Percentiles rank a stretch among this genome's conserved stretches.
These are phyloP conservation scores for Russula virescens DNA, from an alignment of 768 basidiomycete species.

Conservation along the genomic window DNA sequence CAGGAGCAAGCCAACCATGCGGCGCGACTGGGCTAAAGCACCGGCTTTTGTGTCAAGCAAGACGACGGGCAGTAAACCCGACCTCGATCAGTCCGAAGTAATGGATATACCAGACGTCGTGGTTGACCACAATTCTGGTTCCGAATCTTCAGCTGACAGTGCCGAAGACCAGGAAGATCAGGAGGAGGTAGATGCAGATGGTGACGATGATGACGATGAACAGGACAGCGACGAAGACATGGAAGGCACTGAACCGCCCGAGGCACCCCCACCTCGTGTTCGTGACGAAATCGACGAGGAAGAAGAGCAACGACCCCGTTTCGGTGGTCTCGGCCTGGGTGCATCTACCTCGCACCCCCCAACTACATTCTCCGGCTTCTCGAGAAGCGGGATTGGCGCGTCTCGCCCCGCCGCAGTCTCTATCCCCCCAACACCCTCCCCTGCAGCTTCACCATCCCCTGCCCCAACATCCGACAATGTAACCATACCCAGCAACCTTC, in stretches of 20 bases:
- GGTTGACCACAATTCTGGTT: constrained; percentile 26
- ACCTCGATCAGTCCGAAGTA: constrained; percentile 37
- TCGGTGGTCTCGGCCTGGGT: constrained; percentile 43
- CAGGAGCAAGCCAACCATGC: constrained; percentile 34
- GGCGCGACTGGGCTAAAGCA: constrained; percentile 67
- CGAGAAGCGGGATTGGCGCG: constrained; percentile 42
- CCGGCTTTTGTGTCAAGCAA: constrained; percentile 68
- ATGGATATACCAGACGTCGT: constrained; percentile 32
- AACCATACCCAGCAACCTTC: constrained; percentile 33
- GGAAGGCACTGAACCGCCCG: constrained; percentile 47
- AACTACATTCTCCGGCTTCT: constrained; percentile 32
- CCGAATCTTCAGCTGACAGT: constrained; percentile 37
- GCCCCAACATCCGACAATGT: constrained; percentile 32
- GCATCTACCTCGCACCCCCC: constrained; percentile 26
- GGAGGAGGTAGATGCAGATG: constrained; percentile 31
- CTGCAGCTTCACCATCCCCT: constrained; percentile 37
- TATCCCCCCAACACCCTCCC: constrained; percentile 33
- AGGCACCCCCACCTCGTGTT: constrained; percentile 51
- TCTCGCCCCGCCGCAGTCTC: constrained; percentile 27
- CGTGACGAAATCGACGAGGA: constrained; percentile 45
- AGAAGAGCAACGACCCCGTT: constrained; percentile 38
- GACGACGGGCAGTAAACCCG: constrained; percentile 15
- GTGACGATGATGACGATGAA: constrained; percentile 32
- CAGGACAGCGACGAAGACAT: constrained; percentile 34
- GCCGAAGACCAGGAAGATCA: constrained; percentile 27